Base-by-base conservation (phyloP, 371 early-diverging fungal species). In the Actinomucor elegans region DNA sequence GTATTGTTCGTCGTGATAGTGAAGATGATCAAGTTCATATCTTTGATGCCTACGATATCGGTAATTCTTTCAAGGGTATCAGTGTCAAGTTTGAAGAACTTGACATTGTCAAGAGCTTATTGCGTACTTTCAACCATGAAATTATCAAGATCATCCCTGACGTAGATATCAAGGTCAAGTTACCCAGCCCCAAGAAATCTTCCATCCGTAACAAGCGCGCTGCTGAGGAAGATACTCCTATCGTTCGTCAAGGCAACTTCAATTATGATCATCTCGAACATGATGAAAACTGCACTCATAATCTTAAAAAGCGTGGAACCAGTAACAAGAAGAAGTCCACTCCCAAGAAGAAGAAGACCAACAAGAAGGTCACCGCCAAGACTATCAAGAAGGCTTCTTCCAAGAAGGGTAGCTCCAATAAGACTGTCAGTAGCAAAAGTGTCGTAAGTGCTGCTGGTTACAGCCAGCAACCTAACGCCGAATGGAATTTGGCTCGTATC, bases 401-500 rank as follows among this genome's bases (percentile, higher is more conserved):
- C 6, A 49, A 18, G 10, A 42, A 40, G 4, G 26, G n/a, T n/a
- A n/a, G n/a, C n/a, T n/a, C n/a, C n/a, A n/a, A n/a, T n/a, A n/a
- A n/a, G n/a, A 28, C 56, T 9, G n/a, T n/a, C n/a, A n/a, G n/a
- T n/a, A n/a, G n/a, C n/a, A n/a, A n/a, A 21, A n/a, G 28, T 18
- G 27, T 36, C 41, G 14, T 11, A 12, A 27, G n/a, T n/a, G n/a
- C 44, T 18, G 23, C 42, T 31, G n/a, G 24, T 28, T 63, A 64
- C 35, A n/a, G 18, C 9, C 28, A 55, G 15, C 69, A 74, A 57
- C 26, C 11, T 0, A 29, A 48, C 42, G 65, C 75, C 31, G 61
- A 46, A 18, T 76, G 77, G 77, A 72, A 76, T 29, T 61, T 76
- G 31, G 63, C 44, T n/a, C 70, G 77, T 33, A 53, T 70, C 14